Conservation (phyloP, 345 rosid species). For the Carallia pectinifolia region DNA sequence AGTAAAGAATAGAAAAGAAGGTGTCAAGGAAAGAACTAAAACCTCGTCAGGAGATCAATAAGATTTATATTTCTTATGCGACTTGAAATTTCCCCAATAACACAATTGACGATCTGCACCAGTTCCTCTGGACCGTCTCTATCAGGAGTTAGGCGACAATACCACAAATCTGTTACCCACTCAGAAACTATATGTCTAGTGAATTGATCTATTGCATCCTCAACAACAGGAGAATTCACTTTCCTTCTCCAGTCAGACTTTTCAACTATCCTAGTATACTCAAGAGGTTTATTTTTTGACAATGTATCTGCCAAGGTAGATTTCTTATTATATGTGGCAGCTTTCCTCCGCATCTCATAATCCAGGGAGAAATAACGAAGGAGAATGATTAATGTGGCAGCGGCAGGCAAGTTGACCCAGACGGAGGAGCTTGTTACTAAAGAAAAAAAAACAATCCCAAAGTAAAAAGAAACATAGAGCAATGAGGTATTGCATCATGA, state of each 20-base stretch:
- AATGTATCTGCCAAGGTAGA: constrained; percentile 30
- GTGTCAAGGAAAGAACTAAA: constrained; percentile 14
- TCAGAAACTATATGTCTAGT: constrained; percentile 83
- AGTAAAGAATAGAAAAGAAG: constrained; percentile 10
- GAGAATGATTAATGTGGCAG: constrained; percentile 68
- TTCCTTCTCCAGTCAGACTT: constrained; percentile 79
- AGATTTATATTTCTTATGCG: constrained; percentile 82
- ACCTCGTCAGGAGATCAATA: constrained; percentile 90
- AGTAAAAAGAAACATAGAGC: background rate
- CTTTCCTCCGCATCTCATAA: constrained; percentile 72
- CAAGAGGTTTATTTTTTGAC: constrained; percentile 44
- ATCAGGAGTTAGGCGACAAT: constrained; percentile 85
- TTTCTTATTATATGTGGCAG: constrained; percentile 62
- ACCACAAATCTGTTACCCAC: constrained; percentile 95
- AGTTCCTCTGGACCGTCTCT: constrained; percentile 88
- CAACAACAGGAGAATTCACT: constrained; percentile 87
- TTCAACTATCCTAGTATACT: constrained; percentile 41
- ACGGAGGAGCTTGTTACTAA: constrained; percentile 98
- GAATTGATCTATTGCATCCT: constrained; percentile 82
- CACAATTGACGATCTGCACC: constrained; percentile 64
- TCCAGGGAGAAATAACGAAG: constrained; percentile 86
- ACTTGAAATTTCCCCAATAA: constrained; percentile 75
- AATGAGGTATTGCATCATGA: background rate
- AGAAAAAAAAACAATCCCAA: constrained; percentile 20
- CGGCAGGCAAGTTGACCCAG: constrained; percentile 91